Percentiles rank a stretch among this genome's conserved stretches.
Conservation (phyloP, 208 protist genomes). For the Blechomonas ayalai region DNA sequence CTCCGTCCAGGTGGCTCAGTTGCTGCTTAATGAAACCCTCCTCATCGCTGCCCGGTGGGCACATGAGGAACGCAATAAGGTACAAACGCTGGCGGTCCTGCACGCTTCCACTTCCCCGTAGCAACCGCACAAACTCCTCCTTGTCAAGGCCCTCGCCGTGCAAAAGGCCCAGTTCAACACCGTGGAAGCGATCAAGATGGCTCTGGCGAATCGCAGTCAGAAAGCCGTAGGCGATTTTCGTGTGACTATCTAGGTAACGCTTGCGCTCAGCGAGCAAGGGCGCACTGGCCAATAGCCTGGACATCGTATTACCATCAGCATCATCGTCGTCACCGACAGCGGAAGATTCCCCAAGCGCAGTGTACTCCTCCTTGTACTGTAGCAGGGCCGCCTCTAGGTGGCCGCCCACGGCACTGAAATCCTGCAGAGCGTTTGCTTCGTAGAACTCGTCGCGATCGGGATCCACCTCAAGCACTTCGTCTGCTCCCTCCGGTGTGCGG, state of each 20-base stretch:
- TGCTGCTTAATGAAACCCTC: constrained; percentile 18
- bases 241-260: constrained; percentile 78
- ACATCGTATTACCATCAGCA: constrained; percentile 61
- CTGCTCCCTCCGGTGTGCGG: constrained; percentile 35
- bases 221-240: constrained; percentile 68
- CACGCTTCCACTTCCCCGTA: constrained; percentile 32
- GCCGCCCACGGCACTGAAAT: constrained; percentile 68
- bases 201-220: constrained; percentile 54
- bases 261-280: constrained; percentile 76
- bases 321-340: constrained; percentile 22
- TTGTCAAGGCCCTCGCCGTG: constrained; percentile 56
- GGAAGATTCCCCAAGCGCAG: constrained; percentile 31
- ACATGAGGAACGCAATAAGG: constrained; percentile 74
- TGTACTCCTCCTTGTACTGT: constrained; percentile 71
- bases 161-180: constrained; percentile 70
- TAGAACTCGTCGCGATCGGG: constrained; percentile 82
- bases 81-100: constrained; percentile 78
- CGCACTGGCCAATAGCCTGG: constrained; percentile 63
- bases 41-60: constrained; percentile 33
- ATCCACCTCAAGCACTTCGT: constrained; percentile 73
- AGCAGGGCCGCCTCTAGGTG: constrained; percentile 59
- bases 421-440: constrained; percentile 39
- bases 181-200: constrained; percentile 78
- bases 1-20: constrained; percentile 1
- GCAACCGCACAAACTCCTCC: constrained; percentile 57